A percentile compares a stretch with the other conserved stretches of the same genome.
Evolutionary conservation across 805 yeast genomes (phyloP).

Genomic region (Kuraishia cidri): DNA sequence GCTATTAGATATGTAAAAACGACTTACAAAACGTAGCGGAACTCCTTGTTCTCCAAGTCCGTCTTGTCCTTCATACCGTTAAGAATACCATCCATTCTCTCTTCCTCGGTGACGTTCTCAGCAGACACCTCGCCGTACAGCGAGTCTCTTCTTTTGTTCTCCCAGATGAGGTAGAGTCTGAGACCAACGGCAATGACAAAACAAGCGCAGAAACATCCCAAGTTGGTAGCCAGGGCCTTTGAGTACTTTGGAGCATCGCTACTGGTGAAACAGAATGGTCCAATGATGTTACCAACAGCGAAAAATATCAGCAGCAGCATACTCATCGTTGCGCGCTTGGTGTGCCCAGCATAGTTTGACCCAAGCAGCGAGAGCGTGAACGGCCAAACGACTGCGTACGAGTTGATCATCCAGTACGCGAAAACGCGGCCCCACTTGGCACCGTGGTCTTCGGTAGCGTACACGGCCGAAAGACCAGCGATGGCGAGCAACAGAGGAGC

Average conservation of each 20-base stretch:
- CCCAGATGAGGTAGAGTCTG: conserved; percentile 16
- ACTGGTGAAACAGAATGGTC: conserved; percentile 62
- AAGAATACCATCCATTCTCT: conserved; percentile 16
- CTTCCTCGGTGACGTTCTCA: conserved; percentile 9
- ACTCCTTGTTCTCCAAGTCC: conserved; percentile 46
- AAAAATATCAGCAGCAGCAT: conserved; percentile 56
- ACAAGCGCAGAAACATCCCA: conserved; percentile 24
- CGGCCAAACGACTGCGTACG: conserved; percentile 12
- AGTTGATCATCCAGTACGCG: conserved; percentile 19
- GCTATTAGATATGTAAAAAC: neutral
- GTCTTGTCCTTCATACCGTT: conserved; percentile 52
- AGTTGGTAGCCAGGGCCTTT: conserved; percentile 27
- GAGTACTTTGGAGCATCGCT: conserved; percentile 50
- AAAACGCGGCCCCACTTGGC: conserved; percentile 15
- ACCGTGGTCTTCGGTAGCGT: conserved; percentile 9
- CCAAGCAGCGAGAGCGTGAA: conserved; percentile 18
- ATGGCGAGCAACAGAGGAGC: conserved; percentile 7
- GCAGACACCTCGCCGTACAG: conserved; percentile 20
- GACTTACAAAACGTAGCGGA: conserved; percentile 37
- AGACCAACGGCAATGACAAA: conserved; percentile 9
- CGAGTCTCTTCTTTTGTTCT: conserved; percentile 38
- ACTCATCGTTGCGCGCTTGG: conserved; percentile 58
- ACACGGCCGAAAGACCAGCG: conserved; percentile 10
- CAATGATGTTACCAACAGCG: conserved; percentile 63
- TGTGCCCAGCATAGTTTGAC: conserved; percentile 61